Evolutionary conservation across 2,329 filamentous ascomycete genomes (phyloP), one percentile per base, ranked within the genome.

Genomic region (Penicillium concentricum): DNA sequence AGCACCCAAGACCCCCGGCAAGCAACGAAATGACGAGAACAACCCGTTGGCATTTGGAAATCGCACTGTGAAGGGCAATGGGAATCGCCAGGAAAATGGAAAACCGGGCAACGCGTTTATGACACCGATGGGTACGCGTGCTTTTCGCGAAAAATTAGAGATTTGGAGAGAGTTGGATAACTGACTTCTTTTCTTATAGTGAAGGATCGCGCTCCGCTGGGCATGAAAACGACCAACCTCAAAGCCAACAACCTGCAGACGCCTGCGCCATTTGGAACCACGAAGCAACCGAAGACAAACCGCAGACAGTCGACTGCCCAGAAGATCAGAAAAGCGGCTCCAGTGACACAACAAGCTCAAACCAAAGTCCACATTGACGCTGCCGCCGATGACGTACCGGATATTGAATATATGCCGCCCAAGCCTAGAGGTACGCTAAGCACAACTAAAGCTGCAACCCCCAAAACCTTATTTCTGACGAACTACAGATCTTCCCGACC

Each of bases 141-240:
- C 22, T 43, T 32, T 32, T 26, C 12, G 13, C 28, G 8, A 46
- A 43, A 43, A 18, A 38, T 46, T 39, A 35, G 46, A 46, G 58
- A 45, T 35, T 44, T 30, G 48, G 28, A 47, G 34, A 43, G 35
- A 16, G 26, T 62, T 47, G n/a, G 15, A 42, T 30, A 26, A 46
- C 46, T 54, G 56, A 49, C 59, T 56, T 34, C 55, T 54, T 26
- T 38, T 49, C 42, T 47, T 61, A 86, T 82, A 54, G 82, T 87
- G 49, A 85, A 86, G 57, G 87, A 81, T 58, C 87, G 93, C 68
- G 92, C 92, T 37, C 90, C 91, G 13, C 79, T 99, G 46, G 93
- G 93, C 34, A 88, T 91, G 81, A 99, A 99, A 76, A 97, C 93
- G 1, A 97, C 94, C 51, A 99, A 99, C 74, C 91, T 90, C 52